Evolutionary conservation across 441 rosid species (phyloP), one percentile per base, ranked within the genome.

Genomic region (Omphalea diandra): DNA sequence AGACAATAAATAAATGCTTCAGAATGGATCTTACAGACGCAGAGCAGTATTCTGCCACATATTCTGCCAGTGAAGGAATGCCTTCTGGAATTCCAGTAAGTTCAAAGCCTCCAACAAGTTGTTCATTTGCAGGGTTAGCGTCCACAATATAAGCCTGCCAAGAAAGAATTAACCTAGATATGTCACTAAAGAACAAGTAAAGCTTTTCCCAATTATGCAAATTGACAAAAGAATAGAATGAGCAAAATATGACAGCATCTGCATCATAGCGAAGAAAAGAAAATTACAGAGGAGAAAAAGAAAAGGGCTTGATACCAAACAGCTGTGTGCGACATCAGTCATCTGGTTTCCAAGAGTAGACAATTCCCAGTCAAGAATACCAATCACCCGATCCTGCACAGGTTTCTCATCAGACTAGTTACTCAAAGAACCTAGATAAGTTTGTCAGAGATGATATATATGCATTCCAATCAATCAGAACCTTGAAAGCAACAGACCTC

Each of bases 261-360:
- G 65, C 26, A 67, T 43, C 27, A 41, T 10, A 46, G 33, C 31
- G 52, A 24, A 22, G 31, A 68, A 26, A 12, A 40, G 11, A 43
- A 67, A 24, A 80, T 15, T n/a, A 46, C 24, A 41, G 31, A 44
- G 40, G 33, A 32, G 8, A 67, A 60, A 67, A n/a, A n/a, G n/a
- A n/a, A 57, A 32, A 65, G 32, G 63, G 63, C 32, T 36, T 65
- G 77, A 65, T 90, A 94, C 98, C 99, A 94, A 10, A 75, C 93
- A 90, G 79, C 76, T 82, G 83, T 83, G 84, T 53, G 99, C 96
- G 47, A 94, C 93, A 83, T 94, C 99, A 46, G 88, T 84, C 99
- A 94, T 92, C 85, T 90, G 97, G 81, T 89, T 92, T 73, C 99
- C 99, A 76, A 94, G 89, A 26, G 99, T 92, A 41, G 99, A 94